Conservation (phyloP, 768 basidiomycete genomes). For the Mycena amicta region DNA sequence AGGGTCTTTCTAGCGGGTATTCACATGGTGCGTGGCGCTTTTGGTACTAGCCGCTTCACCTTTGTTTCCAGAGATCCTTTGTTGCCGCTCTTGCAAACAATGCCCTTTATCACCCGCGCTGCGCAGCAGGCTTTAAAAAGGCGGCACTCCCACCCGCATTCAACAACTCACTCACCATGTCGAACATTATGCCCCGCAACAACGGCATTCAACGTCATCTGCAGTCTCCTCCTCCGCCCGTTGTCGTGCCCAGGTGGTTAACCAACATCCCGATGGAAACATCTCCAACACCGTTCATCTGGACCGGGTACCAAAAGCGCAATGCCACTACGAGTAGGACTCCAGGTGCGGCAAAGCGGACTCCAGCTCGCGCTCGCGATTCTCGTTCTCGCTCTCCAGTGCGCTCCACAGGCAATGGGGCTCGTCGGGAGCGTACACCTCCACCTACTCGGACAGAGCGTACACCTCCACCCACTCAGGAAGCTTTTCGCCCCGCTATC, state of each 20-base stretch:
- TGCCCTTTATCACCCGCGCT: too few relatives aligned
- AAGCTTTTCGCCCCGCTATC: too few relatives aligned
- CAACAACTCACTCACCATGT: neutral
- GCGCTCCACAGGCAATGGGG: too few relatives aligned
- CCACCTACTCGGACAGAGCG: neutral
- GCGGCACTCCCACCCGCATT: neutral
- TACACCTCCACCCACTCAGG: neutral
- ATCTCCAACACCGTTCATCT: neutral
- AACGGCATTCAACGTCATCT: neutral
- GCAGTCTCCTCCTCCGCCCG: neutral
- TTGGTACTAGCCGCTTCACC: too few relatives aligned
- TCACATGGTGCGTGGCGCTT: too few relatives aligned
- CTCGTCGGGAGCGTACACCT: neutral
- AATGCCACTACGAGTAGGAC: too few relatives aligned
- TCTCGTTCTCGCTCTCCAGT: neutral
- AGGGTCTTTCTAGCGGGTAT: too few relatives aligned
- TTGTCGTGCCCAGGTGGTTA: neutral
- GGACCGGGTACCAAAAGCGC: neutral
- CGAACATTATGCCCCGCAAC: neutral
- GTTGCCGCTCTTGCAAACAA: too few relatives aligned
- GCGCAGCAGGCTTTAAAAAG: neutral
- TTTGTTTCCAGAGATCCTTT: too few relatives aligned
- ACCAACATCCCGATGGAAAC: neutral
- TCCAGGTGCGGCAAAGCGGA: too few relatives aligned
- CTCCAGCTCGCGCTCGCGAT: too few relatives aligned